Conservation (phyloP, 345 rosid genomes). For the Turritis glabra region DNA sequence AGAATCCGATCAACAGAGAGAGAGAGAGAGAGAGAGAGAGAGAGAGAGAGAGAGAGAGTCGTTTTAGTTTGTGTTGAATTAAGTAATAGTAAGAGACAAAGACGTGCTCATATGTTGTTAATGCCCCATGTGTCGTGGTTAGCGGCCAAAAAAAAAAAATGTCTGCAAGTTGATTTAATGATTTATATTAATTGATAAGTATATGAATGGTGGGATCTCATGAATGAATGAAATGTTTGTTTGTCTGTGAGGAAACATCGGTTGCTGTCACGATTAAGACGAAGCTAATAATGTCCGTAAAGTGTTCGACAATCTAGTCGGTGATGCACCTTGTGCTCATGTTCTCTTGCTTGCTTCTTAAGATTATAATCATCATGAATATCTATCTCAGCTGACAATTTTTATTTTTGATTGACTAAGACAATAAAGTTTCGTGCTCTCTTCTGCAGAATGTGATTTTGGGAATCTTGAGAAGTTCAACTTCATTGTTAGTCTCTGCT, state of each 20-base stretch:
- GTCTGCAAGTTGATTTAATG: neutral
- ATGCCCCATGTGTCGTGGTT: constrained; percentile 16
- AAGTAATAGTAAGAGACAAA: neutral
- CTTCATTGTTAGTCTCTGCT: constrained; percentile 1
- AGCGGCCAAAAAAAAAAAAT: neutral
- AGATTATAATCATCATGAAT: neutral
- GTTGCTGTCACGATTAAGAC: constrained; percentile 37
- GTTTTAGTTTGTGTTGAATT: neutral
- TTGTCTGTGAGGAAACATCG: constrained; percentile 32
- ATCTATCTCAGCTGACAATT: neutral
- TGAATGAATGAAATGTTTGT: constrained; percentile 42
- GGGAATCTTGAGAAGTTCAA: neutral
- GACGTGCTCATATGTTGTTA: constrained; percentile 36
- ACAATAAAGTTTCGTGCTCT: constrained; percentile 4
- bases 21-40: constrained; percentile 1
- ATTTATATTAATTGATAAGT: neutral
- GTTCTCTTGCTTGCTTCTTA: constrained; percentile 34
- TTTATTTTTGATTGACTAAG: neutral
- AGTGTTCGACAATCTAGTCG: neutral
- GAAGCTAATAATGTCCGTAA: constrained; percentile 9
- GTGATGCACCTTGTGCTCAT: too few species aligned
- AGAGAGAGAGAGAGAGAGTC: constrained; percentile 3
- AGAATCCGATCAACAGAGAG: constrained; percentile 15
- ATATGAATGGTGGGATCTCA: constrained; percentile 3
- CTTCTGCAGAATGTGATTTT: constrained; percentile 20